Base-by-base conservation (phyloP, 805 yeast genomes). In the Pichia pseudocactophila region DNA sequence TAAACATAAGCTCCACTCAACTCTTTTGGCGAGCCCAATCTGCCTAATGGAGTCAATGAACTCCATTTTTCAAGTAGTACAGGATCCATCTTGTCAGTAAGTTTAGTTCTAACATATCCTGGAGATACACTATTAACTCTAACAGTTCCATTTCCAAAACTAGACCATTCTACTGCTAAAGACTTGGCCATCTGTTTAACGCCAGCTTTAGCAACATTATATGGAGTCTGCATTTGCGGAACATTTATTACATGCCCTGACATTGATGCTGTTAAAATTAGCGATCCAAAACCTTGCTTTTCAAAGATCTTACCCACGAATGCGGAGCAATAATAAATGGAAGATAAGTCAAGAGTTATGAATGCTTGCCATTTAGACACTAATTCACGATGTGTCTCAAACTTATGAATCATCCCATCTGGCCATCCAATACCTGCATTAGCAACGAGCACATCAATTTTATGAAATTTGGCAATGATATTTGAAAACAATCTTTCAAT, bases 151-250 rank as follows among this genome's bases (percentile, higher is more conserved):
- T 36, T 20, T n/a, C 90, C 94, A 55, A 82, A 82, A 1, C 79
- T 75, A n/a, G 88, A 77, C 89, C 92, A 87, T 65, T 87, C 96
- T 34, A 86, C 78, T 13, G 95, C 90, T 50, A 86, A 67, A 1
- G 92, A 83, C 59, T 70, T 80, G 30, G 82, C 76, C 53, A 86
- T 70, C 57, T 87, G 95, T 50, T 80, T 58, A 22, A 84, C 79
- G 11, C 79, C 95, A 33, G 95, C 95, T 69, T 86, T 87, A 52
- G 88, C 83, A 13, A 87, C 85, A 56, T 86, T 86, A 68, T 86
- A 86, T 32, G 82, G 78, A 12, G 95, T 82, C 65, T 87, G 96
- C 58, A 77, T 69, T 62, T 88, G 92, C 19, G 96, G 96, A 48
- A 78, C 76, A 62, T 87, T 87, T 54, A 78, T 92, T 54, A 88